These are phyloP conservation scores for Phytopythium cucurbitacearum DNA, from an alignment of 352 stramenopile genomes.

Conservation along the genomic window DNA sequence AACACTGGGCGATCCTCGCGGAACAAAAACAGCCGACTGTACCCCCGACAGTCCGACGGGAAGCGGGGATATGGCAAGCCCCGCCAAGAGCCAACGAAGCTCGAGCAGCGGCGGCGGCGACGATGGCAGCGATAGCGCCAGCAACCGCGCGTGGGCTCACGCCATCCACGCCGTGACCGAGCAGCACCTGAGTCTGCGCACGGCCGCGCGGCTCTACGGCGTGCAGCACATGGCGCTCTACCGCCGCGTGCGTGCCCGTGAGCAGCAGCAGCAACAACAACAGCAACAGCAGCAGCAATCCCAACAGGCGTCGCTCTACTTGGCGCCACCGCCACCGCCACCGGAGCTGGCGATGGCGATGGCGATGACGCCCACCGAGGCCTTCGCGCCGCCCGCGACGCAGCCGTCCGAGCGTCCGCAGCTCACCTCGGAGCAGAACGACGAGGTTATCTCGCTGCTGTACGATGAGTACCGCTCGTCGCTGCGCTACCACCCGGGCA, in stretches of 20 bases:
- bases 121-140: slow-evolving; percentile 8
- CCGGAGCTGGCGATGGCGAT: neutral
- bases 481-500: slow-evolving; percentile 3
- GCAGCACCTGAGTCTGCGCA: slow-evolving; percentile 55
- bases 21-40: neutral
- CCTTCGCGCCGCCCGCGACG: slow-evolving; percentile 18
- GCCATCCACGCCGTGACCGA: slow-evolving; percentile 62
- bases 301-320: neutral
- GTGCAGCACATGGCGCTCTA: slow-evolving; percentile 65
- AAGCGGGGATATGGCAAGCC: neutral
- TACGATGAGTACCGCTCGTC: slow-evolving; percentile 41
- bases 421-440: slow-evolving; percentile 46
- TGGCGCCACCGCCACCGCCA: neutral
- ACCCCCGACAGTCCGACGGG: neutral
- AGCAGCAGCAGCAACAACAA: slow-evolving; percentile 7
- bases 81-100: slow-evolving; percentile 2
- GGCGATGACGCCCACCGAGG: neutral
- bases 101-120: slow-evolving; percentile 8
- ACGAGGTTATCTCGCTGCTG: slow-evolving; percentile 40
- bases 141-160: slow-evolving; percentile 54
- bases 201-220: slow-evolving; percentile 53
- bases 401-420: slow-evolving; percentile 7
- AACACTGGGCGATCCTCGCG: too few species aligned
- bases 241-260: slow-evolving; percentile 42
- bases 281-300: slow-evolving; percentile 3